Base-by-base conservation (phyloP, 176 grass and related monocot species). In the Ensete glaucum region DNA sequence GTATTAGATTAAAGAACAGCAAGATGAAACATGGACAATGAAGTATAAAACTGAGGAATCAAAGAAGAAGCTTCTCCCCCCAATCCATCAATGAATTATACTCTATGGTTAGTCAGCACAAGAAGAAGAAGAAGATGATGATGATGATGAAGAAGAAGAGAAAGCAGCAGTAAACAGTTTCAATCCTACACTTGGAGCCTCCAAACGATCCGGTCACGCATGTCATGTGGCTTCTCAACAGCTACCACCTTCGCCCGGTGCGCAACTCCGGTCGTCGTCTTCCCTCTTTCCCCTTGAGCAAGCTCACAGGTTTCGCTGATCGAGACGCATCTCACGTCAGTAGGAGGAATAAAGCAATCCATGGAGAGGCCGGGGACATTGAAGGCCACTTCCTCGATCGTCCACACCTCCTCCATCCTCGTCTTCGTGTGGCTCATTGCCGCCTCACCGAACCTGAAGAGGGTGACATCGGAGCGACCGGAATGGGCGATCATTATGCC, bases 21-120 rank as follows among this genome's bases (percentile, higher is more conserved):
- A 66, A 64, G 82, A 52, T 19, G 82, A 76, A 76, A 71, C 20
- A 82, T 72, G 79, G 58, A 85, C 72, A 69, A 2, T 25, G 62
- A 2, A 51, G 64, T 70, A 77, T 43, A 73, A 81, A 81, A 26
- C 51, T 43, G 63, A 19, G 11, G 53, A 43, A 67, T 74, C 19
- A 50, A 72, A 80, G 52, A 73, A 53, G 2, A 43, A 43, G 26
- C n/a, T 19, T 53, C 53, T 71, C 67, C 26, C n/a, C 14, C 34
- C 34, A 43, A 43, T 43, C 34, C 34, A 43, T 43, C 34, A 43
- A 43, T 43, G 34, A 43, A 43, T 43, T 43, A 43, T 43, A 43
- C 34, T 43, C 54, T 17, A 57, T 57, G 54, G 54, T 14, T 15
- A 57, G 10, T 57, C 54, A 19, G 54, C 54, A 57, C 54, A 57